Base-by-base conservation (phyloP, 306 rosid genomes). In the Carpinus fangiana region DNA sequence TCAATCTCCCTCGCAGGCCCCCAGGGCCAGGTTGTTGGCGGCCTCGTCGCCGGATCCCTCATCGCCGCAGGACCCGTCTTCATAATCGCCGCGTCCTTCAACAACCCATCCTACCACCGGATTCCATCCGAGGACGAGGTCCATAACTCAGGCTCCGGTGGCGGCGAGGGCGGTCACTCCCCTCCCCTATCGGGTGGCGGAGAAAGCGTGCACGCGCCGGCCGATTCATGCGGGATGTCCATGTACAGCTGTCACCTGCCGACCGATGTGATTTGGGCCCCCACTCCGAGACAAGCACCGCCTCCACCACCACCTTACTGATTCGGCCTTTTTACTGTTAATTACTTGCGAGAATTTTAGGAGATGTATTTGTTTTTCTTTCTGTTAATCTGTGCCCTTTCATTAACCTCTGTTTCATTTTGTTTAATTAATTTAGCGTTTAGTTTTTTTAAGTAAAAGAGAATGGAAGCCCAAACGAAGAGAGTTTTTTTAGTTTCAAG, bases 1-100 rank as follows among this genome's bases (percentile, higher is more conserved):
- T 74, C 96, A n/a, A 90, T 93, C 87, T 90, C 97, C 0, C 89
- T 95, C 7, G 97, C 97, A 0, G 99, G 98, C 1, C 97, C 98
- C 0, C 98, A 93, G 70, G 99, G 99, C 2, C 99, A 93, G 96
- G 87, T 95, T 85, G 92, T 95, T 6, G 98, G 99, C 11, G 99
- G 99, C 0, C 17, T 88, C 1, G 96, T 95, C 43, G 85, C 86
- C 21, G 98, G 99, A 0, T 70, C 73, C 0, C 65, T 95, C 23
- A 52, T 85, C 10, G 92, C 98, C 0, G 96, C 94, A 1, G 98
- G 96, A 0, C 88, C 96, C 0, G 98, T 95, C n/a, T 91, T 72
- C 76, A 66, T 95, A 0, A 80, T 93, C 0, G 98, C 88, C 0
- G 88, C 97, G 3, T 93, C 98, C 3, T 91, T 95, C 79, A 90